Percentiles rank a stretch among this genome's conserved stretches.
Evolutionary conservation across 2,329 filamentous ascomycete genomes (phyloP).

Genomic region (Trichophyton simii): DNA sequence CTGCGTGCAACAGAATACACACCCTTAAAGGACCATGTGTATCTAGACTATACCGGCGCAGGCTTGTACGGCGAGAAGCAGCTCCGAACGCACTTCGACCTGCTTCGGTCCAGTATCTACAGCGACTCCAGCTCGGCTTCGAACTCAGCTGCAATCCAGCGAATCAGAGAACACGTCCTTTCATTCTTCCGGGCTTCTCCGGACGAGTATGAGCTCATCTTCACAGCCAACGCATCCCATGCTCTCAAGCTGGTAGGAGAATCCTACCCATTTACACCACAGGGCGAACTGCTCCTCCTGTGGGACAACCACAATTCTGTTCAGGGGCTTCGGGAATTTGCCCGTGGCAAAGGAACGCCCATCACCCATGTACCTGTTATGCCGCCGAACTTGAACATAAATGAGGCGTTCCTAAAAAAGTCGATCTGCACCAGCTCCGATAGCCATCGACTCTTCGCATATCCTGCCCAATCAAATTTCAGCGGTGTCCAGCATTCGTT

Average conservation of each 20-base stretch:
- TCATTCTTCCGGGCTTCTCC: constrained; percentile 48
- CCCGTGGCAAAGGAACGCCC: constrained; percentile 7
- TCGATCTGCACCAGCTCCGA: constrained; percentile 10
- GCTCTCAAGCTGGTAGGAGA: constrained; percentile 48
- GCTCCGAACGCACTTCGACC: constrained; percentile 9
- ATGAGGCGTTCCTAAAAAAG: constrained; percentile 2
- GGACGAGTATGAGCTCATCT: constrained; percentile 48
- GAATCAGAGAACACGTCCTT: constrained; percentile 42
- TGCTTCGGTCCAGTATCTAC: constrained; percentile 40
- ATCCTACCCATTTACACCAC: constrained; percentile 8
- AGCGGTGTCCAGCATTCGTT: constrained; percentile 51
- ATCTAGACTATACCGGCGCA: constrained; percentile 10
- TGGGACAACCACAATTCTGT: constrained; percentile 47
- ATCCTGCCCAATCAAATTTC: constrained; percentile 59
- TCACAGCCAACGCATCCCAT: constrained; percentile 50
- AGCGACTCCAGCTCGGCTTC: constrained; percentile 59
- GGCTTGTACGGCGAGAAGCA: constrained; percentile 10
- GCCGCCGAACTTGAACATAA: constrained; percentile 3
- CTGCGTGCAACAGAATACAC: constrained; percentile 9
- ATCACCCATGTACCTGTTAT: constrained; percentile 7
- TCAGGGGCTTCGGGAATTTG: constrained; percentile 44
- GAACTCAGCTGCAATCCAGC: constrained; percentile 45
- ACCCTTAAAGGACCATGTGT: constrained; percentile 9
- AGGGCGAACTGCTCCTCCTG: constrained; percentile 46
- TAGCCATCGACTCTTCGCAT: constrained; percentile 43